Conservation (phyloP, 2,329 filamentous ascomycete species). For the Alternaria dauci region DNA sequence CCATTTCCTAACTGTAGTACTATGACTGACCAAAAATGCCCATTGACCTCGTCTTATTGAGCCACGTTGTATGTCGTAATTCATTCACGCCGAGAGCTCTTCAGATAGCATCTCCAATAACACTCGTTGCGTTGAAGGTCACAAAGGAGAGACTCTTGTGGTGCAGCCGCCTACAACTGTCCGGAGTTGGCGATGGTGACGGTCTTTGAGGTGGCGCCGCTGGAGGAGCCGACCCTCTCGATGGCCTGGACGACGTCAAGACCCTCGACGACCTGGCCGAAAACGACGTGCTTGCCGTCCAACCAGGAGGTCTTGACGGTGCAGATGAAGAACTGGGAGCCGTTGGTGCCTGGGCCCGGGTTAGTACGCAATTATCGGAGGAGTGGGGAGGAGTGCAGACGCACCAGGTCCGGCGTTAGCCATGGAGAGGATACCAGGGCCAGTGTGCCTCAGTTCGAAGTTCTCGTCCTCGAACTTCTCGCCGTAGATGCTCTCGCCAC, state of each 20-base stretch:
- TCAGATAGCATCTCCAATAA: neutral
- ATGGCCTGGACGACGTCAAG: slow-evolving; percentile 37
- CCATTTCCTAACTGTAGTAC: slow-evolving; percentile 28
- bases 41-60: slow-evolving; percentile 9
- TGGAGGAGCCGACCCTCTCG: slow-evolving; percentile 34
- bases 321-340: slow-evolving; percentile 97
- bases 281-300: slow-evolving; percentile 83
- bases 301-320: slow-evolving; percentile 88
- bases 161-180: slow-evolving; percentile 26
- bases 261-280: slow-evolving; percentile 70
- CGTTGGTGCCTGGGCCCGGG: slow-evolving; percentile 73
- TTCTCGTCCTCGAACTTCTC: slow-evolving; percentile 97
- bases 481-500: slow-evolving; percentile 96
- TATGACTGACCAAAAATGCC: slow-evolving; percentile 16
- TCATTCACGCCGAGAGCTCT: slow-evolving; percentile 11
- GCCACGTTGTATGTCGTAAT: slow-evolving; percentile 18
- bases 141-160: too few species aligned
- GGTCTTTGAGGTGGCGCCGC: slow-evolving; percentile 30
- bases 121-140: too few species aligned
- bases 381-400: neutral
- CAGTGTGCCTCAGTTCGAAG: slow-evolving; percentile 89
- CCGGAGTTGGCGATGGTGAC: slow-evolving; percentile 38
- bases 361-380: neutral
- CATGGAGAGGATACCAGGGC: slow-evolving; percentile 94
- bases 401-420: slow-evolving; percentile 83